Evolutionary conservation across 352 stramenopile genomes (phyloP), one percentile per base, ranked within the genome.

Genomic region (Peronospora farinosa): DNA sequence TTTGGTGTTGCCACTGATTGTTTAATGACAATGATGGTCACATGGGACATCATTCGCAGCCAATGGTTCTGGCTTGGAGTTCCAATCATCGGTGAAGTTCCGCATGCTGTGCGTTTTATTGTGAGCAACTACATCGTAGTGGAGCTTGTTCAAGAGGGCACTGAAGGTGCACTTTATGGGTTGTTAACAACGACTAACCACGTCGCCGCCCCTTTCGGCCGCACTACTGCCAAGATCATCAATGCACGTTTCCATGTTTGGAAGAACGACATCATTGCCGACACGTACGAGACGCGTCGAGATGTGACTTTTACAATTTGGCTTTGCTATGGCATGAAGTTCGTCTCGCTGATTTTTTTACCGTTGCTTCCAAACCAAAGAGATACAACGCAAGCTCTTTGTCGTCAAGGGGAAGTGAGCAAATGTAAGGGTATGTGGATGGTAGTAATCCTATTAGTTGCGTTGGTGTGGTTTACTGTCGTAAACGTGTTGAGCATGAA

Each of bases 31-130:
- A 76, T 84, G 58, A 33, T 82, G 1, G 71, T 72, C 5, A 67
- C 69, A 2, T 85, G 74, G 71, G 50, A 72, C 21, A 42, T 81
- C 11, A 45, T 74, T 27, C 71, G 74, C 36, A 83, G 65, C 45
- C 74, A 80, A 39, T 85, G 71, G 69, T 78, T 85, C 48, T 85
- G 67, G 71, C 71, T 79, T 12, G 71, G 69, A 19, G 69, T 83
- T 11, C 71, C 71, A 0, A 51, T 85, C 10, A 55, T 79, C n/a
- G 69, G 66, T 17, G 64, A 85, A 50, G 41, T 85, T 7, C 74
- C 74, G 0, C 61, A 72, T 15, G 69, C 64, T 33, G 57, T 81
- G 1, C 61, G 60, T 33, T 85, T 81, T 40, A 85, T 85, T 9
- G 51, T 85, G 2, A 64, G 60, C 42, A 83, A 69, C 35, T 85